Conservation (phyloP, 148 eudicot genomes). For the Oxyria digyna region DNA sequence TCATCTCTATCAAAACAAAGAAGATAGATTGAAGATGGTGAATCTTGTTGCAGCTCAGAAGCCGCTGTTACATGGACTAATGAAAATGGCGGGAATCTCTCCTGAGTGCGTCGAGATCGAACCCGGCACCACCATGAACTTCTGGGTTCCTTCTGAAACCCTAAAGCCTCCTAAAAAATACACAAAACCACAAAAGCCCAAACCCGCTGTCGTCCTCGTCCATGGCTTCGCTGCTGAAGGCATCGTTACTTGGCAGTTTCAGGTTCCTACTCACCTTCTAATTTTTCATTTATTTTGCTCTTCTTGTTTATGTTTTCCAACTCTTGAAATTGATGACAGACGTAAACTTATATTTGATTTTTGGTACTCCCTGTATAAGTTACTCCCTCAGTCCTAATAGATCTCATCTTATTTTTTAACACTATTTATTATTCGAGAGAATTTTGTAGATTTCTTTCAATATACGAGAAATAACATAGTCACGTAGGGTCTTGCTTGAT, state of each 20-base stretch:
- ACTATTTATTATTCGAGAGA: too few species aligned
- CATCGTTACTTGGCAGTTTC: constrained; percentile 87
- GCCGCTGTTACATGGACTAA: constrained; percentile 50
- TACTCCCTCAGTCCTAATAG: too few species aligned
- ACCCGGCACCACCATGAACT: constrained; percentile 63
- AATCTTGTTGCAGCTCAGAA: constrained; percentile 70
- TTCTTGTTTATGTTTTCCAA: too few species aligned
- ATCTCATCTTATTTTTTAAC: too few species aligned
- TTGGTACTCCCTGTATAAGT: too few species aligned
- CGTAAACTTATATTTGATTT: too few species aligned
- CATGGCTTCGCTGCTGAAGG: constrained; percentile 95
- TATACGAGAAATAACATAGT: too few species aligned
- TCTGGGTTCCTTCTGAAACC: constrained; percentile 70
- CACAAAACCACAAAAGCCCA: constrained; percentile 20
- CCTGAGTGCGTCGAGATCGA: constrained; percentile 49
- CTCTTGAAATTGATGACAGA: too few species aligned
- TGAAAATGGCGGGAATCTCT: constrained; percentile 72
- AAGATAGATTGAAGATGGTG: constrained; percentile 42
- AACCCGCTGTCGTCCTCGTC: constrained; percentile 66
- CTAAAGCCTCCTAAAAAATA: constrained; percentile 17
- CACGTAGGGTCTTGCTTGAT: too few species aligned
- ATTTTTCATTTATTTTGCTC: background rate
- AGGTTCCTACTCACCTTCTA: constrained; percentile 8
- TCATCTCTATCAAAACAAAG: background rate
- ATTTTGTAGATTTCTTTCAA: too few species aligned